Percentiles rank a stretch among this genome's conserved stretches.
Evolutionary conservation across 352 stramenopile genomes (phyloP).

Genomic region (Pythium aquatile): DNA sequence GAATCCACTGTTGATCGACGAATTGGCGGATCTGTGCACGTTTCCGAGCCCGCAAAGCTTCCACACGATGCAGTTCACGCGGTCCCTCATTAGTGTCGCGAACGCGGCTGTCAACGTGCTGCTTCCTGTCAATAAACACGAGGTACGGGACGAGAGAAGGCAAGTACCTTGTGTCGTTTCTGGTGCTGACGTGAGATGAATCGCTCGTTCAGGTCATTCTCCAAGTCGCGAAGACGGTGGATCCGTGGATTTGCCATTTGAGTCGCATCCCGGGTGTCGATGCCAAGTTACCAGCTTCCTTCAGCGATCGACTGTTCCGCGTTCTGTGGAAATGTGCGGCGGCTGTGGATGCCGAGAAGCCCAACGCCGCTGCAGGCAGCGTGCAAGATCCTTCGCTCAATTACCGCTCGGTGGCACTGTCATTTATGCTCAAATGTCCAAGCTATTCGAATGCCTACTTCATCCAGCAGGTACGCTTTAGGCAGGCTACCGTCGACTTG

Average conservation of each 20-base stretch:
- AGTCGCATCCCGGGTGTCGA: constrained; percentile 36
- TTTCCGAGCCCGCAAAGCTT: constrained; percentile 42
- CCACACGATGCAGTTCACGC: constrained; percentile 46
- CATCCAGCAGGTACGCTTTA: constrained; percentile 50
- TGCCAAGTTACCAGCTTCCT: constrained; percentile 51
- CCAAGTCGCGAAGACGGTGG: not conserved
- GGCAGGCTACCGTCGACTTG: not conserved
- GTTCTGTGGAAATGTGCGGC: constrained; percentile 70
- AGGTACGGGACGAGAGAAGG: constrained; percentile 20
- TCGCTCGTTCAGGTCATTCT: constrained; percentile 11
- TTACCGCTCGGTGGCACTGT: constrained; percentile 47
- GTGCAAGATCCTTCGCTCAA: constrained; percentile 31
- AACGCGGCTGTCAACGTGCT: constrained; percentile 23
- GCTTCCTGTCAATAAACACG: constrained; percentile 9
- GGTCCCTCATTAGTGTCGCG: constrained; percentile 38
- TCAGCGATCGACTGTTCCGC: constrained; percentile 67
- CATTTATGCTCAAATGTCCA: constrained; percentile 66
- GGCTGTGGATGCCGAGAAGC: constrained; percentile 26
- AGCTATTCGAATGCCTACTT: constrained; percentile 59
- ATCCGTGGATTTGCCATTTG: constrained; percentile 61
- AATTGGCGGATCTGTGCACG: constrained; percentile 27
- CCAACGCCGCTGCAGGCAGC: not conserved
- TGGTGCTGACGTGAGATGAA: not conserved
- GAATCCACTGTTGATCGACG: constrained; percentile 1
- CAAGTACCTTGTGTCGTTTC: not conserved